Base-by-base conservation (phyloP, 2,329 filamentous ascomycete genomes). In the Aspergillus tamarii region DNA sequence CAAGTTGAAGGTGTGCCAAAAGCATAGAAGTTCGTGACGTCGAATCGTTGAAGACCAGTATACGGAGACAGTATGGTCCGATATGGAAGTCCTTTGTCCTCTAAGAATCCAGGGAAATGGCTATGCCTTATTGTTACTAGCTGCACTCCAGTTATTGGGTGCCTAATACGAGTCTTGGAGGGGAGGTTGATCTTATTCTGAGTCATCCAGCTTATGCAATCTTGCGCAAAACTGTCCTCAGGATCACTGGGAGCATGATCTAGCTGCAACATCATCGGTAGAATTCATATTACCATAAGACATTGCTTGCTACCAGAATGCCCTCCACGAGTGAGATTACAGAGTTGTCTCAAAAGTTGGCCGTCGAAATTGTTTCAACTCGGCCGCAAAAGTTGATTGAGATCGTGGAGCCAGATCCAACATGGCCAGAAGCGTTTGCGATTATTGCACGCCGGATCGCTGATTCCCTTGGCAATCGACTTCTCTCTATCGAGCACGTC, bases 401-500 rank as follows among this genome's bases (percentile, higher is more conserved):
- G 46, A 70, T 75, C 57, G 52, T 72, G 62, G 62, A 73, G 23
- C 67, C 60, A 26, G 66, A 71, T 50, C 68, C 70, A 59, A 62
- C 54, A 45, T 75, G 72, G 72, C 68, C 70, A 30, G 46, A 65
- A 21, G 45, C 41, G 19, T 74, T 69, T 63, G 36, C 55, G 21
- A 32, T 54, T 28, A 58, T 67, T 60, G 64, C 67, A 32, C 36
- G 60, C 7, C 69, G 65, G n/a, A 72, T 74, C 32, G 30, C 61
- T 62, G 48, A 60, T 16, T 71, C 64, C n/a, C 64, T 70, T 10
- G 66, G 66, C 21, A 19, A 64, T 10, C 69, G 66, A 4, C 67
- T 72, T 41, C 65, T 68, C 28, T 69, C 72, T 26, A 73, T 86
- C 58, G 67, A 74, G 21, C 84, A 86, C 68, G 76, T 81, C 36